Percentiles rank a stretch among this genome's conserved stretches.
Evolutionary conservation across 2,329 filamentous ascomycete species (phyloP).

Genomic region (Aspergillus pseudoglaucus): DNA sequence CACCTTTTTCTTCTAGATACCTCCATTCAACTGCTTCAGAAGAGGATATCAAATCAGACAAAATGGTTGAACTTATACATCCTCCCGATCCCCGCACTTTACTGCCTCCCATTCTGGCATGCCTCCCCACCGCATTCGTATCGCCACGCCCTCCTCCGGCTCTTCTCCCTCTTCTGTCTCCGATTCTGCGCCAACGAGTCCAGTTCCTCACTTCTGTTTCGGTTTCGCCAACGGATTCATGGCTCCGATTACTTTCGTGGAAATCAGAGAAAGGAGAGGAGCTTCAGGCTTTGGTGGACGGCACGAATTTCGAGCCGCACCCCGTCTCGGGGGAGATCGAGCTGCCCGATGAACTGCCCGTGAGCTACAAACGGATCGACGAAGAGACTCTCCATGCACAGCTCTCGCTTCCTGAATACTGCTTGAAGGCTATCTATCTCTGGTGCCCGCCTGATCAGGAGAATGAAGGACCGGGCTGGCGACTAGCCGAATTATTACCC

Average conservation of each 20-base stretch:
- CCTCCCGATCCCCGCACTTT: constrained; percentile 51
- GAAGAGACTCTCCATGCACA: constrained; percentile 55
- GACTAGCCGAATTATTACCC: constrained; percentile 53
- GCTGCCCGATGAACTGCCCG: constrained; percentile 49
- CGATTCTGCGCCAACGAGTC: constrained; percentile 57
- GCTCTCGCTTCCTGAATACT: constrained; percentile 50
- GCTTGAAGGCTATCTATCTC: constrained; percentile 50
- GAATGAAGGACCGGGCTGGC: constrained; percentile 50
- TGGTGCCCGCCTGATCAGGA: constrained; percentile 56
- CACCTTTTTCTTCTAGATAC: neutral
- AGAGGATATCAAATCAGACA: constrained; percentile 9
- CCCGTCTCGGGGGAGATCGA: constrained; percentile 61
- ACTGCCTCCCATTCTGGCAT: constrained; percentile 58
- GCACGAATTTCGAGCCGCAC: constrained; percentile 55
- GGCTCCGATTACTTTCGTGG: constrained; percentile 57
- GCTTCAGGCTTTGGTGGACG: constrained; percentile 48
- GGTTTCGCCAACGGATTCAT: constrained; percentile 43
- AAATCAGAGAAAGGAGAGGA: constrained; percentile 46
- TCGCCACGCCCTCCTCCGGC: constrained; percentile 55
- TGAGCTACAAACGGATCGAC: constrained; percentile 54
- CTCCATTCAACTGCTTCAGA: neutral
- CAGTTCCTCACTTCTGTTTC: constrained; percentile 47
- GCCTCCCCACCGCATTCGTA: constrained; percentile 55
- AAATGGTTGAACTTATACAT: constrained; percentile 50
- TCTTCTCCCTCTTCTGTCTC: constrained; percentile 55